Base-by-base conservation (phyloP, 2,329 filamentous ascomycete genomes). In the Aureobasidium sp. region DNA sequence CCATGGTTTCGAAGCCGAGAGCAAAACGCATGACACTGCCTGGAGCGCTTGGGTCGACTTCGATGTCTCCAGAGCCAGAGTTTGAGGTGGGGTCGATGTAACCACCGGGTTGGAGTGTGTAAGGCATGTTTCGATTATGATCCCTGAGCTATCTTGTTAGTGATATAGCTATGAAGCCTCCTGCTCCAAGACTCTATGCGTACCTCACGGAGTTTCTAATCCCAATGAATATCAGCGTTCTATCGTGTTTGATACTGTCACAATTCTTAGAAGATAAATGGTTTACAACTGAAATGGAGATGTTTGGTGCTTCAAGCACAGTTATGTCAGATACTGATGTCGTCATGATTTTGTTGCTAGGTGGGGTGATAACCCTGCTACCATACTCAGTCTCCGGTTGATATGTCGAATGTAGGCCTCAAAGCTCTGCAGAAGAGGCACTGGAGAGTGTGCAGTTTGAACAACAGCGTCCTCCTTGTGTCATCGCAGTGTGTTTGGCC, bases 71-170 rank as follows among this genome's bases (percentile, higher is more conserved):
- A 1, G 55, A 29, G 43, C 24, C 26, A 15, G 43, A 26, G 29
- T 27, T 37, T 3, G 55, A 59, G 24, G 55, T 59, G 9, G 55
- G 55, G 55, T 48, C 34, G 29, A 48, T 59, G 43, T 59, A 59
- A 17, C 55, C 43, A 24, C 34, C 34, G 7, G 55, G 43, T 37
- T 59, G 41, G 32, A 59, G 12, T 36, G 55, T 59, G 43, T 59
- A 59, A n/a, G 55, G 43, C 55, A 59, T 59, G 32, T 8, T 48
- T 15, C n/a, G 4, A 5, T 36, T 13, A n/a, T 26, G 20, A 27
- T 46, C 32, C 24, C 15, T 24, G 55, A 37, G 55, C n/a, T 29
- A n/a, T 46, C 37, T 44, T 34, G 15, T 34, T 34, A 39, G 13
- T 34, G n/a, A 3, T 32, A 2, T 26, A 13, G n/a, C 7, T 50